These are phyloP conservation scores for Mycena filopes DNA, from an alignment of 768 basidiomycete genomes.

Conservation along the genomic window DNA sequence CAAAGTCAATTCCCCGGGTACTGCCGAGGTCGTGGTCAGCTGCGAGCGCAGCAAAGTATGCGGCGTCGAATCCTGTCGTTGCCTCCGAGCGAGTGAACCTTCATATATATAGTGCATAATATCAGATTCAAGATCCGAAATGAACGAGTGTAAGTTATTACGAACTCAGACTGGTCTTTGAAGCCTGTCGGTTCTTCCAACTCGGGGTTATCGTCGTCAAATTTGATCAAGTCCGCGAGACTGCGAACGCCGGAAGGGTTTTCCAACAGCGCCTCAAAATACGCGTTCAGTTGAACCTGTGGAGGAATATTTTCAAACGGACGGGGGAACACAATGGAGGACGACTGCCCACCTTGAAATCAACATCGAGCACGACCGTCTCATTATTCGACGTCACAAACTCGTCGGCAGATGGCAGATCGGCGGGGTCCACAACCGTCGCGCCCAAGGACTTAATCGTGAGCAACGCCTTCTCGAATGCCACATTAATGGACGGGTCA, in stretches of 20 bases:
- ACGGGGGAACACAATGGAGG: not conserved
- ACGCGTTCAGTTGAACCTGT: conserved; percentile 65
- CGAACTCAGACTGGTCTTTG: conserved; percentile 49
- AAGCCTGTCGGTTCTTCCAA: conserved; percentile 58
- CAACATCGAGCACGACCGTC: conserved; percentile 60
- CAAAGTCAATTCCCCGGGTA: conserved; percentile 64
- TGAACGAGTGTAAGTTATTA: not conserved
- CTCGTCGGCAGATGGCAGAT: conserved; percentile 66
- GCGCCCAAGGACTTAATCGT: conserved; percentile 55
- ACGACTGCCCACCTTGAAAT: conserved; percentile 69
- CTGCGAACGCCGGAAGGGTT: conserved; percentile 67
- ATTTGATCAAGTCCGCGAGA: conserved; percentile 67
- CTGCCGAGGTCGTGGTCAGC: conserved; percentile 59
- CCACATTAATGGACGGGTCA: conserved; percentile 48
- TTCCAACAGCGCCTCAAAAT: conserved; percentile 55
- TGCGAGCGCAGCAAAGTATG: conserved; percentile 56
- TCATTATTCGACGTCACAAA: conserved; percentile 62
- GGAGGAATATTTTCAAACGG: not conserved
- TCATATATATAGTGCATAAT: not conserved
- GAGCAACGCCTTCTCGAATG: conserved; percentile 52
- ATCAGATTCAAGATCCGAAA: not conserved
- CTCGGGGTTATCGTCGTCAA: conserved; percentile 62
- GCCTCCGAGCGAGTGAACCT: conserved; percentile 53
- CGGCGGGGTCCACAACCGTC: conserved; percentile 70
- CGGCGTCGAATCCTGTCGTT: conserved; percentile 53